phyloP scores from a whole-genome alignment of 2,329 filamentous ascomycete genomes.

The Sphaerulina populicola region DNA sequence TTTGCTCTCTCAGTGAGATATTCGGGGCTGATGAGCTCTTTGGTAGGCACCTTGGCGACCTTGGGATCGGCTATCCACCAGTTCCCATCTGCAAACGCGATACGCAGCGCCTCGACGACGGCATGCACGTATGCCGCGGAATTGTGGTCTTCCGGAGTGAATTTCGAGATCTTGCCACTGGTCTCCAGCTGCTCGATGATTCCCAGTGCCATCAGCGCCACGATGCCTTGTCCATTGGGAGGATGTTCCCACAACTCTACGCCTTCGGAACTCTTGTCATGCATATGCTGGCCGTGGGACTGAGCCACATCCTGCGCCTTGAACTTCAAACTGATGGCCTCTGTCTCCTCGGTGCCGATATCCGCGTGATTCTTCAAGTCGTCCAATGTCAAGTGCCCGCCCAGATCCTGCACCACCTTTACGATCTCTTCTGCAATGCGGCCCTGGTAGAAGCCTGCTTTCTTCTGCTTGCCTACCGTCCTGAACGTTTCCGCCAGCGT shows the following conservation, averaged over 20 bases:
- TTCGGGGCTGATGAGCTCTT: constrained; percentile 58
- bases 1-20: constrained; percentile 66
- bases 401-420: constrained; percentile 65
- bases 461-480: constrained; percentile 67
- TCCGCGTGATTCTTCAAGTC: constrained; percentile 73
- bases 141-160: constrained; percentile 68
- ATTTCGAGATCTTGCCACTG: constrained; percentile 63
- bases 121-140: constrained; percentile 66
- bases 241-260: constrained; percentile 94
- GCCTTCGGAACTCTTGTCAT: constrained; percentile 44
- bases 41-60: constrained; percentile 58
- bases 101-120: constrained; percentile 76
- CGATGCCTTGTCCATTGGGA: constrained; percentile 91
- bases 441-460: constrained; percentile 84
- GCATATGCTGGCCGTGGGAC: constrained; percentile 39
- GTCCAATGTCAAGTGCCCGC: constrained; percentile 68
- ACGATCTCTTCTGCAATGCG: constrained; percentile 72
- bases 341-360: constrained; percentile 65
- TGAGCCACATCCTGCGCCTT: constrained; percentile 50
- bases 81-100: constrained; percentile 79
- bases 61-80: constrained; percentile 89
- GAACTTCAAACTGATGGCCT: constrained; percentile 66
- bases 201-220: constrained; percentile 87
- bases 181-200: constrained; percentile 81
- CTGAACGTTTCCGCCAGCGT: constrained; percentile 74